Evolutionary conservation across 371 early-diverging fungal genomes (phyloP).

Genomic region (Zopfochytrium polystomum): DNA sequence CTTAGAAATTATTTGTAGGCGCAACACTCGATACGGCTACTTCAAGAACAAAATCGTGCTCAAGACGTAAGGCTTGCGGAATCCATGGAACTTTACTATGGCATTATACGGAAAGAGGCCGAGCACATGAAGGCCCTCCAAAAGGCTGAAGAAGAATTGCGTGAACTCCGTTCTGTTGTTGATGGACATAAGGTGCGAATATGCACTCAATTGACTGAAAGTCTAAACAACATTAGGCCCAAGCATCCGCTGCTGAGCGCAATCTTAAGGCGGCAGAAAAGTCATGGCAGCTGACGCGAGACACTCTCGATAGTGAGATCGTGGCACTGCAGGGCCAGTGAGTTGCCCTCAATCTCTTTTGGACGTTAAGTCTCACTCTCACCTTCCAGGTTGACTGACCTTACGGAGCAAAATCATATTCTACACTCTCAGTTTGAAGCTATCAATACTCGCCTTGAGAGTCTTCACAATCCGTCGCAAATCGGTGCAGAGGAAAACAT

Average conservation of each 20-base stretch:
- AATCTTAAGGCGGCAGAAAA: conserved; percentile 36
- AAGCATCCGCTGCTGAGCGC: conserved; percentile 25
- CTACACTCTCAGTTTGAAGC: conserved; percentile 67
- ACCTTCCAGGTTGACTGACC: conserved; percentile 42
- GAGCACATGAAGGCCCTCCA: conserved; percentile 46
- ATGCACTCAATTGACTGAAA: too few relatives aligned
- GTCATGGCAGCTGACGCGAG: conserved; percentile 46
- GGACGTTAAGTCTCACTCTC: too few relatives aligned
- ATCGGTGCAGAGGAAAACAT: neutral
- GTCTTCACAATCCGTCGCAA: conserved; percentile 3
- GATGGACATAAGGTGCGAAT: neutral
- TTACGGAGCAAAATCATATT: conserved; percentile 62
- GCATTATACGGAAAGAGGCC: conserved; percentile 16
- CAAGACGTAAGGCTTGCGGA: conserved; percentile 12
- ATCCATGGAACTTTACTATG: conserved; percentile 15
- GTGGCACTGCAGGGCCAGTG: conserved; percentile 25
- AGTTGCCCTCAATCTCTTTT: neutral
- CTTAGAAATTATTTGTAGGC: too few relatives aligned
- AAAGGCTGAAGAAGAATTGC: conserved; percentile 28
- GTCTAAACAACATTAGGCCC: conserved; percentile 10
- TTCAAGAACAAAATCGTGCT: conserved; percentile 2
- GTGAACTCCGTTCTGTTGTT: neutral
- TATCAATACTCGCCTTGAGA: conserved; percentile 33
- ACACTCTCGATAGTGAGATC: conserved; percentile 42
- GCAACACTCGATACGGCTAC: neutral